Conservation (phyloP, 2,329 filamentous ascomycete species). For the Penicillium sp. region DNA sequence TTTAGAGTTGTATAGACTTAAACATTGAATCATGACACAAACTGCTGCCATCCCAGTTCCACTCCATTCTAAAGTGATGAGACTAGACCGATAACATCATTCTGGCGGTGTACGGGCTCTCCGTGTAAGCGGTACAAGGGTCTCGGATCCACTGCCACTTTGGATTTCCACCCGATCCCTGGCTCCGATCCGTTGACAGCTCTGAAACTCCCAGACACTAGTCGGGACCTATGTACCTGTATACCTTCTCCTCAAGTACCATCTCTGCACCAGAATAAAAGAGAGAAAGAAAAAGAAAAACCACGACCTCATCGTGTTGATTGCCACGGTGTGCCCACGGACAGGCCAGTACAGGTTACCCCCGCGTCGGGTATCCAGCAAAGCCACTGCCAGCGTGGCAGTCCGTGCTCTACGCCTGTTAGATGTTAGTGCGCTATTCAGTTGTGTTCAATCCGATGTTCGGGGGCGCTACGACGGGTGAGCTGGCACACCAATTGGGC, state of each 20-base stretch:
- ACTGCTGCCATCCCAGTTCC: neutral
- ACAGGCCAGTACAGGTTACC: slow-evolving; percentile 1
- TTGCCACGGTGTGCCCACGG: neutral
- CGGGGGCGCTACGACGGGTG: slow-evolving; percentile 2
- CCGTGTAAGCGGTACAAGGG: slow-evolving; percentile 1
- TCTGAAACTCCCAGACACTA: too few relatives aligned
- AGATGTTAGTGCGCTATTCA: neutral
- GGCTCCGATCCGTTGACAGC: neutral
- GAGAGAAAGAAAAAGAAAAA: too few relatives aligned
- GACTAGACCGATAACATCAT: slow-evolving; percentile 12
- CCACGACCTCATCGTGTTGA: neutral
- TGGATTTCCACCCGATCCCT: neutral
- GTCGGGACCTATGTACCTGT: neutral
- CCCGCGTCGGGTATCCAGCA: neutral
- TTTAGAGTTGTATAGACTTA: neutral
- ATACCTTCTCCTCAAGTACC: neutral
- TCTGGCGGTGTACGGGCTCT: slow-evolving; percentile 16
- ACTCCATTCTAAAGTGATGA: neutral
- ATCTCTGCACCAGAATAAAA: neutral
- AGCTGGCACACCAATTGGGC: slow-evolving; percentile 11
- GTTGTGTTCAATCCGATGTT: neutral
- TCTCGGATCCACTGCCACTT: neutral
- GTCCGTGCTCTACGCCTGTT: slow-evolving; percentile 12
- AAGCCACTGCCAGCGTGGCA: slow-evolving; percentile 23
- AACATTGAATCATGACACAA: neutral